Base-by-base conservation (phyloP, 805 yeast species). In the Cyberlindnera bimundalis region DNA sequence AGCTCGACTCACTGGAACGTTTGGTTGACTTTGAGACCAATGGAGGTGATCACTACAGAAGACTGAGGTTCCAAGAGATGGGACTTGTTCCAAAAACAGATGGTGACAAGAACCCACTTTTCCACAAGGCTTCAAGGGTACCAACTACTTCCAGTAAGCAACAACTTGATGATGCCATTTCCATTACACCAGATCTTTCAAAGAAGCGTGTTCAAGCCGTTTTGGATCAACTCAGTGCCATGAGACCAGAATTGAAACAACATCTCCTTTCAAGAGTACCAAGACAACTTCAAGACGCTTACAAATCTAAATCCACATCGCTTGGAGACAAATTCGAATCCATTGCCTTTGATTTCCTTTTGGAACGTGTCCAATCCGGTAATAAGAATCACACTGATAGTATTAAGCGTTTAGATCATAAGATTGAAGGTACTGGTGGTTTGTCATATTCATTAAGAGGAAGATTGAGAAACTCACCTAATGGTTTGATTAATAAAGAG, bases 351-450 rank as follows among this genome's bases (percentile, higher is more conserved):
- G 30, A 36, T 34, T 75, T 71, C 51, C 45, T 76, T 26, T 19
- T 27, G 20, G 14, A 25, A n/a, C 34, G 31, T n/a, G 37, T 43
- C 15, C 19, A 27, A 17, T 23, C 16, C 15, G 42, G 42, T 3
- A 43, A 39, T 29, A 29, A 31, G 38, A 43, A 43, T 38, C 39
- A 39, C 40, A 24, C 36, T 4, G 33, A 37, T 33, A 42, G 45
- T 17, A 26, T 43, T 16, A 43, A 29, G 29, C 32, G 32, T 13
- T 15, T 25, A 4, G 40, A 29, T 4, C 36, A 35, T 30, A 59
- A 60, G 20, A 59, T 77, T 33, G 73, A 81, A 39, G 95, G 89
- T 24, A 76, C 84, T 7, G 95, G 84, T 21, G 96, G 96, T 6
- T 70, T 86, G 45, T 74, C 86, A 2, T 87, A 85, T 53, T 69